Base-by-base conservation (phyloP, 1,139 yeast genomes). In the Geotrichum klebahnii region DNA sequence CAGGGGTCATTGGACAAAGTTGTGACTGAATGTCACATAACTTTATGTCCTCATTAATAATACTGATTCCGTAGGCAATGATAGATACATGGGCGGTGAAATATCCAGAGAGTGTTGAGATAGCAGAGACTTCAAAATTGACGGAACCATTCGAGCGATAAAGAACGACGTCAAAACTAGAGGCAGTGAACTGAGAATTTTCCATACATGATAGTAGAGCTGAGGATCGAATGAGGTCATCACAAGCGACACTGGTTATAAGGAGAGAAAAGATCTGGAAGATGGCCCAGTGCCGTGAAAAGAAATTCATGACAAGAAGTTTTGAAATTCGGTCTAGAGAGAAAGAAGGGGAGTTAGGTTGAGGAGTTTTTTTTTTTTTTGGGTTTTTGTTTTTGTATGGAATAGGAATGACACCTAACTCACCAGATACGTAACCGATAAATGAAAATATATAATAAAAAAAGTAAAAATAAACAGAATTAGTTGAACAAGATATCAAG, bases 141-240 rank as follows among this genome's bases (percentile, higher is more conserved):
- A 84, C 82, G 0, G 84, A 74, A 19, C 67, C 67, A 66, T 84
- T 84, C 44, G 70, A 74, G 3, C 95, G 95, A 62, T 70, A 82
- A 65, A 77, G 86, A 41, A 69, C 70, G 52, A 90, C 95, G 59
- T 86, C 85, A 63, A 94, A 90, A 58, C 75, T 79, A n/a, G 90
- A 79, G 5, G 97, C 94, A 1, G 96, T 81, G 64, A 94, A 82
- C 65, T 82, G 84, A 10, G 98, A 90, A 67, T 85, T 74, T 51
- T 82, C 84, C 96, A 89, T 89, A 72, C 99, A 92, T 44, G 98
- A 86, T 59, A 90, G 73, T 59, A 94, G 75, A n/a, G 97, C 88
- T 12, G 79, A 68, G 0, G 96, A 77, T 55, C 71, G 69, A 57
- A 83, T 70, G 55, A 62, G 70, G 32, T 54, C 59, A 22, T 60